Base-by-base conservation (phyloP, 2,329 filamentous ascomycete genomes). In the Pleoardoris graminearum region DNA sequence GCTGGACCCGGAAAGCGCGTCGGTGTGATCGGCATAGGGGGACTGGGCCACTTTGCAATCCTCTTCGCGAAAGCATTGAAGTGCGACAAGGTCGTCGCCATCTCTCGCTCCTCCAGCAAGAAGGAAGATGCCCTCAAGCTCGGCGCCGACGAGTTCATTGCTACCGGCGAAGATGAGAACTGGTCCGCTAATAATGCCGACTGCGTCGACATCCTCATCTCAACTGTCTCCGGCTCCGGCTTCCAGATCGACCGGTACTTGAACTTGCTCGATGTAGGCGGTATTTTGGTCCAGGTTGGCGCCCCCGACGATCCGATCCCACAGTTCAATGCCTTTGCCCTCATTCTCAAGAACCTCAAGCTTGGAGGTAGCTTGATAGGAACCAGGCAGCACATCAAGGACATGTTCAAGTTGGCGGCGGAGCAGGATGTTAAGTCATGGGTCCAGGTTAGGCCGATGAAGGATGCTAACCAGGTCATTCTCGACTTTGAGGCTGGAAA, bases 1-100 rank as follows among this genome's bases (percentile, higher is more conserved):
- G 82, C 82, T 48, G 88, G 88, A 0, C 88, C 88, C 1, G 90
- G 90, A 54, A 90, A 89, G 78, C 89, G 89, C 73, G 85, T 91
- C 14, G 88, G 82, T 44, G 82, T 91, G 49, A 83, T 91, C 4
- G 89, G 89, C 53, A 77, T 90, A 8, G 89, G 89, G 19, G 88
- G 89, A 1, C 75, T 91, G 0, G 88, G 88, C 0, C 88, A 92
- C 67, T 84, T 91, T 57, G 89, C 82, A 1, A 67, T 92, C 14
- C 77, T 91, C 54, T 90, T 84, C 71, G 85, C 87, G 0, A 85
- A 82, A 60, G 89, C 89, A 0, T 75, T 93, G 1, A 86, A 85
- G 8, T 86, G 85, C 22, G 85, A 89, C 50, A 80, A 82, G 6
- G 81, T 86, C 11, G 84, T 86, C 19, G 85, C 83, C 7, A 82